Evolutionary conservation across 176 grass and related monocot genomes (phyloP).

Genomic region (Pontederia paniculata): DNA sequence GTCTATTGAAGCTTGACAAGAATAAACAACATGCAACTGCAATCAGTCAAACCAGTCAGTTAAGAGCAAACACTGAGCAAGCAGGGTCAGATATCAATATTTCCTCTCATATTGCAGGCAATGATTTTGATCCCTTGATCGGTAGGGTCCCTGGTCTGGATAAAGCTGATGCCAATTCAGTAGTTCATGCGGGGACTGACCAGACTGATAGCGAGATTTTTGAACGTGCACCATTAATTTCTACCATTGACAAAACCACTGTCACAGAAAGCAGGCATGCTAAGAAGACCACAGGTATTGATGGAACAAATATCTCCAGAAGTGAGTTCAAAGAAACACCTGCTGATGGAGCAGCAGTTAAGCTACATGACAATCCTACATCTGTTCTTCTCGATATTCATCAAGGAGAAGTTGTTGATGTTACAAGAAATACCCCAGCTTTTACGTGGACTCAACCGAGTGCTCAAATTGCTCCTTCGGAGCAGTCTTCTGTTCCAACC

Average conservation of each 20-base stretch:
- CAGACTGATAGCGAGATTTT: slow-evolving; percentile 4
- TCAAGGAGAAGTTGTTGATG: slow-evolving; percentile 25
- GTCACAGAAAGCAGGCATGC: slow-evolving; percentile 27
- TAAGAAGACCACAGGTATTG: slow-evolving; percentile 24
- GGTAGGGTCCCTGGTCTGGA: not conserved
- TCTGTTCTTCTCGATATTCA: slow-evolving; percentile 31
- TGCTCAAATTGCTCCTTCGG: slow-evolving; percentile 22
- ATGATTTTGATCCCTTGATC: not conserved
- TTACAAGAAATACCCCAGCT: slow-evolving; percentile 20
- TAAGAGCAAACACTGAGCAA: slow-evolving; percentile 16
- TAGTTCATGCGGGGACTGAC: slow-evolving; percentile 5
- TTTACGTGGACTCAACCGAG: slow-evolving; percentile 16
- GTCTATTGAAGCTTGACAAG: slow-evolving; percentile 41
- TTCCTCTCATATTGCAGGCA: slow-evolving; percentile 17
- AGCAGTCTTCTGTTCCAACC: slow-evolving; percentile 30
- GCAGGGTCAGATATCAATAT: slow-evolving; percentile 21
- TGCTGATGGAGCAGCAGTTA: slow-evolving; percentile 23
- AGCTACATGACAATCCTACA: slow-evolving; percentile 21
- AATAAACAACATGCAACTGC: slow-evolving; percentile 28
- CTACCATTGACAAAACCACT: slow-evolving; percentile 4
- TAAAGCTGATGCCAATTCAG: not conserved
- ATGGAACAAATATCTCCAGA: slow-evolving; percentile 28
- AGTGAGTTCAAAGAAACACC: slow-evolving; percentile 26
- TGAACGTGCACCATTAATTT: slow-evolving; percentile 1
- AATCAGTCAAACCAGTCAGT: slow-evolving; percentile 21